A percentile compares a stretch with the other conserved stretches of the same genome.
Conservation (phyloP, 176 grass and related monocot species). For the Phoenix dactylifera region DNA sequence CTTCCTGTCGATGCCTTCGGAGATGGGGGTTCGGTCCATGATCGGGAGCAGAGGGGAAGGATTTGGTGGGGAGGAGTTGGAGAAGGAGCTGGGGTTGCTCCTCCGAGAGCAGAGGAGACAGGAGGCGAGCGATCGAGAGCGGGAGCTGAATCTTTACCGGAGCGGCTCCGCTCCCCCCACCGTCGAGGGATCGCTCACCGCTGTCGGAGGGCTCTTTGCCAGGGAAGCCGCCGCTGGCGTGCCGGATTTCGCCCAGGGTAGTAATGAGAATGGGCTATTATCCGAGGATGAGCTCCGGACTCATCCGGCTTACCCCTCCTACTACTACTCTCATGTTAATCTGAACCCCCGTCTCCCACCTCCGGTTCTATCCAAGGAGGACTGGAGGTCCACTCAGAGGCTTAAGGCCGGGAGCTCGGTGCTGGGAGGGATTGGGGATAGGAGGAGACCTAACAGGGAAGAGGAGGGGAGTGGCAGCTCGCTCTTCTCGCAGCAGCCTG, state of each 20-base stretch:
- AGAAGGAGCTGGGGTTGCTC: conserved; percentile 51
- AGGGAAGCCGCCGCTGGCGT: conserved; percentile 19
- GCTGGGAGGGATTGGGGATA: conserved; percentile 62
- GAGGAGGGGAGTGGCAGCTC: conserved; percentile 28
- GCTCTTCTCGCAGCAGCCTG: conserved; percentile 41
- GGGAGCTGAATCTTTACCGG: conserved; percentile 48
- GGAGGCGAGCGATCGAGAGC: conserved; percentile 42
- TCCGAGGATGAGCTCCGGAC: conserved; percentile 72
- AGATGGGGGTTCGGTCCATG: conserved; percentile 19
- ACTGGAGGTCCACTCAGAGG: conserved; percentile 77
- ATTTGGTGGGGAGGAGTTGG: conserved; percentile 35
- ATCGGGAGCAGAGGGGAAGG: not conserved
- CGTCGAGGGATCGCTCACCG: conserved; percentile 71
- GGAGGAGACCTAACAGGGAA: conserved; percentile 37
- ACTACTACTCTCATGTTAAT: conserved; percentile 88
- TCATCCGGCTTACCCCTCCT: conserved; percentile 68
- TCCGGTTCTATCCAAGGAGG: conserved; percentile 86
- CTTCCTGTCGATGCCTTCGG: conserved; percentile 29
- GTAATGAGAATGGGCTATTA: conserved; percentile 33
- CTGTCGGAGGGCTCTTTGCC: conserved; percentile 44
- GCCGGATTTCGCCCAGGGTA: conserved; percentile 30
- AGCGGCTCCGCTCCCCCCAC: conserved; percentile 90
- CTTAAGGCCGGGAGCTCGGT: conserved; percentile 42
- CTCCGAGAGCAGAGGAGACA: conserved; percentile 39
- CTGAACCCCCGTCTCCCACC: conserved; percentile 85